Percentiles rank a stretch among this genome's conserved stretches.
These are phyloP conservation scores for Nasturtium officinale DNA, from an alignment of 345 rosid genomes.

Conservation along the genomic window DNA sequence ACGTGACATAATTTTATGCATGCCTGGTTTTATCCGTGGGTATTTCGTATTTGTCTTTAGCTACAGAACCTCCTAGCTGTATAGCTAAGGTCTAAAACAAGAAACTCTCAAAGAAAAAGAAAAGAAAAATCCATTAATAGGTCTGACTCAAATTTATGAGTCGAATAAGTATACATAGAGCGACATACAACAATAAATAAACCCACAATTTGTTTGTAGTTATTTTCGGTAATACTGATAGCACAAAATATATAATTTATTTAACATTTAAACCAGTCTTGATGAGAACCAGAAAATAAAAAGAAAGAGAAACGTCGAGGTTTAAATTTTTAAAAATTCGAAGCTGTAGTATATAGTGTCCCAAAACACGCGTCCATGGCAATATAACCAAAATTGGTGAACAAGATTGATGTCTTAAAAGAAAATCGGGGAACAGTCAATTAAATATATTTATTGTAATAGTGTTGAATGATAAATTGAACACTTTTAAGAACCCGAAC, in stretches of 20 bases:
- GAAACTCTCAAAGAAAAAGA: too few species aligned
- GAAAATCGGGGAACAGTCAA: neutral
- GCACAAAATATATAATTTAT: neutral
- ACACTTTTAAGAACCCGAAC: neutral
- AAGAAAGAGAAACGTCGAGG: too few species aligned
- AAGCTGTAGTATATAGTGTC: too few species aligned
- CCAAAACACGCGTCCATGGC: neutral
- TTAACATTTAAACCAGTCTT: neutral
- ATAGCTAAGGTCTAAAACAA: conserved; percentile 2
- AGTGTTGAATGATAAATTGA: conserved; percentile 4
- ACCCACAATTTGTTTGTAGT: neutral
- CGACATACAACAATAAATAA: neutral
- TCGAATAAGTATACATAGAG: neutral
- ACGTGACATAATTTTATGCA: neutral
- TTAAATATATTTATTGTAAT: neutral
- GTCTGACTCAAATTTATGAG: neutral
- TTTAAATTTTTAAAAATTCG: too few species aligned
- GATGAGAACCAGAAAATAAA: too few species aligned
- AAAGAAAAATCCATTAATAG: neutral
- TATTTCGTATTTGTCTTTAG: conserved; percentile 6
- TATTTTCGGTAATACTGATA: neutral
- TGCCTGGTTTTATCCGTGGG: neutral
- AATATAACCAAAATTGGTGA: neutral
- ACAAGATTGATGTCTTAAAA: neutral
- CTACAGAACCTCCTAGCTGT: conserved; percentile 1